Evolutionary conservation across 2,329 filamentous ascomycete species (phyloP).

Genomic region (Magnaporthiopsis incrustans): DNA sequence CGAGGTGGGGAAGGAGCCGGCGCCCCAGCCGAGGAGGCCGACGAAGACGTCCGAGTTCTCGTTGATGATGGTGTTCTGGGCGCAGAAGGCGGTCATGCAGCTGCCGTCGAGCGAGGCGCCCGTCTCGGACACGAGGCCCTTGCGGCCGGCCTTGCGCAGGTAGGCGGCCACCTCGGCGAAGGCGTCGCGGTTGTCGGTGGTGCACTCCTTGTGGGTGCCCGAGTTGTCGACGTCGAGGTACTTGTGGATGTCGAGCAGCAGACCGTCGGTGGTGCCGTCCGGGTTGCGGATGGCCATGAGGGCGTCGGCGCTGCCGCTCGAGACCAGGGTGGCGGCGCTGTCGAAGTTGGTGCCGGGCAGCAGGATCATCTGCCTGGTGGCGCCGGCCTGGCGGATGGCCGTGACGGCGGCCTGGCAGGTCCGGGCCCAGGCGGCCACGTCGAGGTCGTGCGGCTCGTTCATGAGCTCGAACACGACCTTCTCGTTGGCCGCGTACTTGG

Average conservation of each 20-base stretch:
- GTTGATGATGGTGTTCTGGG: constrained; percentile 24
- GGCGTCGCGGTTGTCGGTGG: constrained; percentile 33
- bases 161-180: constrained; percentile 26
- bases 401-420: constrained; percentile 56
- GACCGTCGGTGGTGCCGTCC: constrained; percentile 45
- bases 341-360: constrained; percentile 45
- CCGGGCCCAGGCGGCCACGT: constrained; percentile 48
- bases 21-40: constrained; percentile 21
- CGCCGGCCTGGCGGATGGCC: constrained; percentile 49
- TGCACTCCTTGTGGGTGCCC: constrained; percentile 43
- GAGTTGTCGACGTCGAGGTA: constrained; percentile 52
- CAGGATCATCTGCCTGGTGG: constrained; percentile 59
- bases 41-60: constrained; percentile 24
- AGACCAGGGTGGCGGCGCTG: constrained; percentile 31
- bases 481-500: constrained; percentile 44
- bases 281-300: constrained; percentile 48
- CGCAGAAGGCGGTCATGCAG: constrained; percentile 23
- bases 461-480: constrained; percentile 58
- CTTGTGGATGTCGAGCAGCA: constrained; percentile 54
- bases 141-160: constrained; percentile 24
- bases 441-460: constrained; percentile 60
- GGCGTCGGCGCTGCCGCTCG: constrained; percentile 40
- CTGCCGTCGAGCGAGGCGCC: constrained; percentile 26
- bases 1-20: constrained; percentile 17
- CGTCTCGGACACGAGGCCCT: constrained; percentile 27